A percentile compares a stretch with the other conserved stretches of the same genome.
Evolutionary conservation across 2,329 filamentous ascomycete genomes (phyloP).

Genomic region (Diplodia seriata): DNA sequence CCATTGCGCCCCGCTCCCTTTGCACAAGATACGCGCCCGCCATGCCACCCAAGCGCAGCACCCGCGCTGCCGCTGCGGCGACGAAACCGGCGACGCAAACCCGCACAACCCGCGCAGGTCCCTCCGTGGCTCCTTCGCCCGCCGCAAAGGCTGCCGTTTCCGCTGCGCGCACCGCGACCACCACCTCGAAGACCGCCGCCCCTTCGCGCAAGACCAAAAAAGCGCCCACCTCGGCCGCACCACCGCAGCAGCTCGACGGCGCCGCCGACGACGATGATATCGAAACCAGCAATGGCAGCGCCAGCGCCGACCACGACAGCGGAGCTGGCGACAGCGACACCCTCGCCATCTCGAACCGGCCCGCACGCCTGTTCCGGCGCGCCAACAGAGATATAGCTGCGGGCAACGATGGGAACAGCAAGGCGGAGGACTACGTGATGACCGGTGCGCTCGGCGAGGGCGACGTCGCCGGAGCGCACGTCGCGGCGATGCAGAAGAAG

Average conservation of each 20-base stretch:
- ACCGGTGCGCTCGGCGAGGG: conserved; percentile 45
- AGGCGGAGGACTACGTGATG: conserved; percentile 44
- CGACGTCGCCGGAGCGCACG: conserved; percentile 16
- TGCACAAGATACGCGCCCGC: neutral
- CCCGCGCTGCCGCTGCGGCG: conserved; percentile 34
- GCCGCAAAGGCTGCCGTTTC: neutral
- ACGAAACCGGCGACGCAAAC: conserved; percentile 34
- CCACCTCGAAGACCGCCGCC: neutral
- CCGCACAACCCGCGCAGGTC: conserved; percentile 8
- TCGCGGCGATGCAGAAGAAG: conserved; percentile 18
- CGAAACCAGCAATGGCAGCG: neutral
- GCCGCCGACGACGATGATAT: neutral
- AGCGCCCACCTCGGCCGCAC: neutral
- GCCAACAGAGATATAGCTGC: conserved; percentile 35
- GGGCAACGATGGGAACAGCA: conserved; percentile 8
- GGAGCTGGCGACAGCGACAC: conserved; percentile 50
- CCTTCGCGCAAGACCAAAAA: neutral
- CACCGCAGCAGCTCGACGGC: neutral
- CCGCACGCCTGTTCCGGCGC: conserved; percentile 38
- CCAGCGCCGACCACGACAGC: conserved; percentile 33
- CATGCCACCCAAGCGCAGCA: conserved; percentile 33
- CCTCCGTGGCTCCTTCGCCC: neutral
- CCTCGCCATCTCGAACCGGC: conserved; percentile 34
- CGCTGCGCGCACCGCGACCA: neutral
- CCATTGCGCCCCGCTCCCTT: neutral